Conservation (phyloP, 148 eudicot species). For the Heliosperma pusillum region DNA sequence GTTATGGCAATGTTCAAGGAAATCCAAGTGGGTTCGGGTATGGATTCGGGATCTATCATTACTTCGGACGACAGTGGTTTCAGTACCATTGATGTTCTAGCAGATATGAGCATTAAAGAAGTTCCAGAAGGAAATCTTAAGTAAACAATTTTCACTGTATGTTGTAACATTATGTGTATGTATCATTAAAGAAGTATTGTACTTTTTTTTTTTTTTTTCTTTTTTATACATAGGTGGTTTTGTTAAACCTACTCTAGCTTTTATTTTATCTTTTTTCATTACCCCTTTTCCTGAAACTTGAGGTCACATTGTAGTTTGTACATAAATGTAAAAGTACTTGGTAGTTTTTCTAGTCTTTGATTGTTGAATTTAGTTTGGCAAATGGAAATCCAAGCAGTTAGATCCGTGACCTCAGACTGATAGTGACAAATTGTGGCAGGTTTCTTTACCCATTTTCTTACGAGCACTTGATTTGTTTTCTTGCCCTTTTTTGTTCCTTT, state of each 20-base stretch:
- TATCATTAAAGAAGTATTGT: slow-evolving; percentile 17
- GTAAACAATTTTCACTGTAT: neutral
- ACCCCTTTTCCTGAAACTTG: too few species aligned
- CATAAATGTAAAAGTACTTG: too few species aligned
- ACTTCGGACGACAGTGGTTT: slow-evolving; percentile 41
- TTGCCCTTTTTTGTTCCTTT: neutral
- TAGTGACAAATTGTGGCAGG: slow-evolving; percentile 35
- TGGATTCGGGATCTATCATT: slow-evolving; percentile 53
- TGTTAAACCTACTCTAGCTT: too few species aligned
- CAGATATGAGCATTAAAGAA: slow-evolving; percentile 50
- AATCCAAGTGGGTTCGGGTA: slow-evolving; percentile 74
- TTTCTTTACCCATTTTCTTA: slow-evolving; percentile 27
- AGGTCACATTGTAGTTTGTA: too few species aligned
- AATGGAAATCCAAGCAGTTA: too few species aligned
- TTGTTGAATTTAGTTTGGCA: too few species aligned
- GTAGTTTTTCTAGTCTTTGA: too few species aligned
- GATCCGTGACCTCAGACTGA: slow-evolving; percentile 48
- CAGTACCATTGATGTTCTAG: slow-evolving; percentile 34
- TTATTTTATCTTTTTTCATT: too few species aligned
- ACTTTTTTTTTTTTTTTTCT: slow-evolving; percentile 1
- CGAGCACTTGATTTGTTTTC: slow-evolving; percentile 11
- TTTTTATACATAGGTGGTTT: neutral
- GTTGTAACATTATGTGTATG: slow-evolving; percentile 27
- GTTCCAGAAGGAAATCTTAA: slow-evolving; percentile 32
- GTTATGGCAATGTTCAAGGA: slow-evolving; percentile 93